These are phyloP conservation scores for Eucalyptus sideroxylon DNA, from an alignment of 345 rosid genomes.

Conservation along the genomic window DNA sequence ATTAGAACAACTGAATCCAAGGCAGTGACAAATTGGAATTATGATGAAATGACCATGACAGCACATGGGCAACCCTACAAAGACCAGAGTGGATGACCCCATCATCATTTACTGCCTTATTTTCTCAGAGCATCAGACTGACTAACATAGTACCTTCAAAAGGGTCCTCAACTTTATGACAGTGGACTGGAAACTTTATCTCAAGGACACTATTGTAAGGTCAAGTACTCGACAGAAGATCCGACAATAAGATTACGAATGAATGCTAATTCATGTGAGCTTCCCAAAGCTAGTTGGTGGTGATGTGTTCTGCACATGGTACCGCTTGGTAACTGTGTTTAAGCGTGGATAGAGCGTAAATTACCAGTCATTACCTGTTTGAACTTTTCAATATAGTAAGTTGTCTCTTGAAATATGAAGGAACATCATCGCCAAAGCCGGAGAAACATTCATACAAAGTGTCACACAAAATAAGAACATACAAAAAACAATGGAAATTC, in stretches of 20 bases:
- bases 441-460: neutral
- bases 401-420: neutral
- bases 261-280: neutral
- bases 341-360: neutral
- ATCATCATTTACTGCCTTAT: neutral
- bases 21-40: constrained; percentile 17
- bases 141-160: constrained; percentile 6
- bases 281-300: neutral
- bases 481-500: neutral
- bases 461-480: neutral
- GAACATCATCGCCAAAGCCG: neutral
- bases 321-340: neutral
- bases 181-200: neutral
- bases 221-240: neutral
- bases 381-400: neutral
- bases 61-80: constrained; percentile 17
- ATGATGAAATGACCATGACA: constrained; percentile 25
- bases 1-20: neutral
- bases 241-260: neutral
- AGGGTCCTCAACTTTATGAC: constrained; percentile 10
- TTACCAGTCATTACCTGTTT: neutral
- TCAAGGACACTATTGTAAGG: neutral
- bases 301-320: neutral
- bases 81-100: constrained; percentile 22
- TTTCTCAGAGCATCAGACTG: neutral